Base-by-base conservation (phyloP, 2,329 filamentous ascomycete genomes). In the Gyromitra esculenta region DNA sequence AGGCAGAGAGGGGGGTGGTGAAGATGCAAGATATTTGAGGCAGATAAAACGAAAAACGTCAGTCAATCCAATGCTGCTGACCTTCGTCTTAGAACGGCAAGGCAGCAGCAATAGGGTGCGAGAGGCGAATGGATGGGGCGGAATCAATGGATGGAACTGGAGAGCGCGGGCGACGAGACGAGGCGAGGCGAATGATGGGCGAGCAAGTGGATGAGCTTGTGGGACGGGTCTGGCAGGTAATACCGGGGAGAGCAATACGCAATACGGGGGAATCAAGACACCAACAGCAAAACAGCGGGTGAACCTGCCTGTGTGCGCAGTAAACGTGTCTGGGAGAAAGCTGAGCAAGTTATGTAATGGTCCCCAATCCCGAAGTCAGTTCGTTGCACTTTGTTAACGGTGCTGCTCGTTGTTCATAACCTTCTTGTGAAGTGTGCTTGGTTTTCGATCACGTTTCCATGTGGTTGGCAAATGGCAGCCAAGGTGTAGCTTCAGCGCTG, bases 391-490 rank as follows among this genome's bases (percentile, higher is more conserved):
- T 45, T 37, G 66, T 39, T 15, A 25, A 45, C 48, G 54, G 57
- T 73, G 18, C 63, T 62, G 25, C 35, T 64, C 11, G 50, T 63
- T 75, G 59, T 56, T 54, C 59, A 64, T 45, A 6, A 52, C 57
- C 72, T 75, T 50, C 50, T 71, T 67, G 48, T 31, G 31, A 52
- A 21, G 64, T 9, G 37, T 13, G 45, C 57, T 69, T 39, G 48
- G 56, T 60, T 69, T 45, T 50, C 65, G 7, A 74, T 77, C 75
- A 77, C 75, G 75, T 77, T 77, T 75, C 66, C 43, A 69, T 41
- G 71, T 77, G 75, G 75, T 77, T 77, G 75, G 75, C 64, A 62
- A 52, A 50, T 67, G 70, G 39, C 70, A 69, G 57, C 37, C 56
- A 74, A 63, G 65, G 54, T 63, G 66, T 62, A 64, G 45, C 64